Evolutionary conservation across 2,329 filamentous ascomycete species (phyloP), one percentile per base, ranked within the genome.

Genomic region (Arthrobotrys sphaeroides): DNA sequence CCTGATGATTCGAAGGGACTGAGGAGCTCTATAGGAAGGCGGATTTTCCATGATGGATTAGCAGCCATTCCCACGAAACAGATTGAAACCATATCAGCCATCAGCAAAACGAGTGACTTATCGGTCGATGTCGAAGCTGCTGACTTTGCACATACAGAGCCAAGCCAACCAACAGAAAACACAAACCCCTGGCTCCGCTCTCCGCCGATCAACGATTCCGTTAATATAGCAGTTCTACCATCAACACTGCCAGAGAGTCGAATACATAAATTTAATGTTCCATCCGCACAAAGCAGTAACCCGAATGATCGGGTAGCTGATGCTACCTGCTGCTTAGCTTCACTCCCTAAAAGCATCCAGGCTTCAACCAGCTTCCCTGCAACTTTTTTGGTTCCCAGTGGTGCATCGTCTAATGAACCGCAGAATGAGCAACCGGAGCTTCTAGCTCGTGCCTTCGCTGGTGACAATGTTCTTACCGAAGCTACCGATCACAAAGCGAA

Each of bases 401-500:
- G 20, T 5, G 1, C 6, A 10, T 31, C 16, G 20, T 0, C 18
- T 24, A 18, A 24, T n/a, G n/a, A 9, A n/a, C 2, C 18, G 12
- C 20, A 12, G 5, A 38, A 24, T 13, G 51, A 49, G 18, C 78
- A 80, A 43, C 45, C 78, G 3, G 88, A 90, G 40, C 88, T 96
- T 72, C 90, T 96, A 68, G 90, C 91, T 77, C 87, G 89, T 78
- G 94, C 93, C 3, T 97, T 99, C 82, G 94, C 94, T 1, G 93
- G 92, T 43, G 89, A 94, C 79, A 91, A 97, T 81, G 92, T 96
- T 0, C 89, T 91, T 6, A 88, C 88, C 98, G 81, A 88, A 88
- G 69, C 86, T 86, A 38, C 94, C 98, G 81, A 98, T 98, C 84
- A 86, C 86, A 13, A 88, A 5, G 13, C 9, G 10, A 88, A 57